A percentile compares a stretch with the other conserved stretches of the same genome.
These are phyloP conservation scores for Psilocybe azurescens DNA, from an alignment of 768 basidiomycete genomes.

Conservation along the genomic window DNA sequence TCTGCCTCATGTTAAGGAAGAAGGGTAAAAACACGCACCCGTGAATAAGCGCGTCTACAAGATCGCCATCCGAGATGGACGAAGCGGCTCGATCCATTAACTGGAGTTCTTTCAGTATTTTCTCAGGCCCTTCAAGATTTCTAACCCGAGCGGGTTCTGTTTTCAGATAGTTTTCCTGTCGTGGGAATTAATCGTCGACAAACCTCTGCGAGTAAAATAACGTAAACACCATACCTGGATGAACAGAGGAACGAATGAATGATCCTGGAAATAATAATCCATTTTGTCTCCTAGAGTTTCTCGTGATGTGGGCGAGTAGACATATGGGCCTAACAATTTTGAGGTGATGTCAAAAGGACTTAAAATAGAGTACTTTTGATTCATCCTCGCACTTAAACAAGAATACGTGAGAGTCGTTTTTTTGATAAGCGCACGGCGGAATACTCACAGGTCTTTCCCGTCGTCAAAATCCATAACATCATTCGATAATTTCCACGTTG, in stretches of 20 bases:
- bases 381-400: constrained; percentile 73
- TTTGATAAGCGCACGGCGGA: background rate
- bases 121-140: constrained; percentile 65
- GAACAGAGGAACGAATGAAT: constrained; percentile 92
- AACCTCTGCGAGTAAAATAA: background rate
- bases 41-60: constrained; percentile 93
- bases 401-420: background rate
- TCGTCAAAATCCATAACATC: constrained; percentile 89
- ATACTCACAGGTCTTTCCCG: constrained; percentile 85
- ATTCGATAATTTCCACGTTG: constrained; percentile 92
- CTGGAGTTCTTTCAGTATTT: constrained; percentile 72
- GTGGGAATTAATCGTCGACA: background rate
- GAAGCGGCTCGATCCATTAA: constrained; percentile 89
- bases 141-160: constrained; percentile 69
- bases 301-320: constrained; percentile 82
- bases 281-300: constrained; percentile 91
- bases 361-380: constrained; percentile 91
- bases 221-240: constrained; percentile 67
- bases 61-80: constrained; percentile 93
- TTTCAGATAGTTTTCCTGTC: constrained; percentile 93
- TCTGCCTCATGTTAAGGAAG: constrained; percentile 1
- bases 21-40: constrained; percentile 58
- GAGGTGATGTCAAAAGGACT: constrained; percentile 93
- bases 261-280: constrained; percentile 96
- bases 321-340: constrained; percentile 89